These are phyloP conservation scores for Hypsizygus marmoreus DNA, from an alignment of 768 basidiomycete species.

Conservation along the genomic window DNA sequence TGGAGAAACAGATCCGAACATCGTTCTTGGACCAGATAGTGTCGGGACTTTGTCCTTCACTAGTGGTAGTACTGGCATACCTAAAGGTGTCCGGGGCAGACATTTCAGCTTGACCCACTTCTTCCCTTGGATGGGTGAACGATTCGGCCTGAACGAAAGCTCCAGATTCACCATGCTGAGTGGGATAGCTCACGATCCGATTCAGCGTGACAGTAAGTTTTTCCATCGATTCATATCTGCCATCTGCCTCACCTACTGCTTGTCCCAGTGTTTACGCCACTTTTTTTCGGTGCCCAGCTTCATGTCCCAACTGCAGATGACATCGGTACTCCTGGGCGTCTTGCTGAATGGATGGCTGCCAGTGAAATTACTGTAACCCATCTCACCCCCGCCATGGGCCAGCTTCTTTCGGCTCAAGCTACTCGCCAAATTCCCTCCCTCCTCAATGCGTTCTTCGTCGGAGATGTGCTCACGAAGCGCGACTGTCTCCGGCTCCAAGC, in stretches of 20 bases:
- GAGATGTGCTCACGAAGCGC: constrained; percentile 97
- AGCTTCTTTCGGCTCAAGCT: constrained; percentile 79
- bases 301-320: constrained; percentile 97
- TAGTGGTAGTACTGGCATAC: constrained; percentile 95
- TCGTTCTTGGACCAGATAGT: constrained; percentile 92
- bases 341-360: constrained; percentile 98
- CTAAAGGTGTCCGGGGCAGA: constrained; percentile 94
- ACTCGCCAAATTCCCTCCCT: constrained; percentile 90
- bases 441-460: constrained; percentile 94
- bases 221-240: neutral
- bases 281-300: constrained; percentile 94
- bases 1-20: constrained; percentile 72
- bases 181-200: constrained; percentile 98
- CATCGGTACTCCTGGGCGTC: constrained; percentile 93
- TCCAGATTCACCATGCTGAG: constrained; percentile 98
- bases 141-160: constrained; percentile 70
- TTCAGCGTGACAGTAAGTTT: constrained; percentile 94
- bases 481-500: constrained; percentile 94
- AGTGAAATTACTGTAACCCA: constrained; percentile 93
- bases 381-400: constrained; percentile 98
- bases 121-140: constrained; percentile 98
- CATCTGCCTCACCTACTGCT: constrained; percentile 7
- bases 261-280: constrained; percentile 88
- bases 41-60: constrained; percentile 95
- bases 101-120: constrained; percentile 98